phyloP scores from a whole-genome alignment of 164 flowering plant genomes.

The Berberis thunbergii region DNA sequence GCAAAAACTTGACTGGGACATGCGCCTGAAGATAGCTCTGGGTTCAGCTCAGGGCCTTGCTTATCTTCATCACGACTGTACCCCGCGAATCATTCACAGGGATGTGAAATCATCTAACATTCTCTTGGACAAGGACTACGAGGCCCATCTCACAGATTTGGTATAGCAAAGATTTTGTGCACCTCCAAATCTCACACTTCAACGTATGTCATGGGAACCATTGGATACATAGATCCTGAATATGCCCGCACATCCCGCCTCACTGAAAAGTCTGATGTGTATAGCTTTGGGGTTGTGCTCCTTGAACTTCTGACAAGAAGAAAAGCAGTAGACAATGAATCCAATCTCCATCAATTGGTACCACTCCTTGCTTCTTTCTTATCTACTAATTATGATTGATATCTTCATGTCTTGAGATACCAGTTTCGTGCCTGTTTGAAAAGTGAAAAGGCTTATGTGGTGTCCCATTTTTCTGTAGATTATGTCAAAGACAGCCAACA shows the following conservation, averaged over 20 bases:
- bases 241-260: neutral
- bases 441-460: neutral
- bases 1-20: slow-evolving; percentile 84
- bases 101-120: slow-evolving; percentile 97
- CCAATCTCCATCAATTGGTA: slow-evolving; percentile 90
- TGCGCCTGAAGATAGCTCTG: slow-evolving; percentile 70
- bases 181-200: neutral
- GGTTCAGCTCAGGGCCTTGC: slow-evolving; percentile 94
- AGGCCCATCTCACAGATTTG: slow-evolving; percentile 95
- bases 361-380: slow-evolving; percentile 7
- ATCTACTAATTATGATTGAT: neutral
- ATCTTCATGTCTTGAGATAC: neutral
- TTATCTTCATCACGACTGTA: slow-evolving; percentile 95
- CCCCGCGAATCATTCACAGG: slow-evolving; percentile 87
- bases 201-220: neutral
- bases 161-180: slow-evolving; percentile 85
- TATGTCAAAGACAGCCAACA: slow-evolving; percentile 73
- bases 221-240: neutral
- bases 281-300: slow-evolving; percentile 87
- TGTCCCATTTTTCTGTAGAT: slow-evolving; percentile 25
- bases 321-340: slow-evolving; percentile 92
- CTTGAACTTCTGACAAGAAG: slow-evolving; percentile 89
- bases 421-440: neutral
- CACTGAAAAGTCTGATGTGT: slow-evolving; percentile 87
- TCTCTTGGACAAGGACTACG: slow-evolving; percentile 75